These are phyloP conservation scores for Yamadazyma ubonensis DNA, from an alignment of 805 yeast species.

Conservation along the genomic window DNA sequence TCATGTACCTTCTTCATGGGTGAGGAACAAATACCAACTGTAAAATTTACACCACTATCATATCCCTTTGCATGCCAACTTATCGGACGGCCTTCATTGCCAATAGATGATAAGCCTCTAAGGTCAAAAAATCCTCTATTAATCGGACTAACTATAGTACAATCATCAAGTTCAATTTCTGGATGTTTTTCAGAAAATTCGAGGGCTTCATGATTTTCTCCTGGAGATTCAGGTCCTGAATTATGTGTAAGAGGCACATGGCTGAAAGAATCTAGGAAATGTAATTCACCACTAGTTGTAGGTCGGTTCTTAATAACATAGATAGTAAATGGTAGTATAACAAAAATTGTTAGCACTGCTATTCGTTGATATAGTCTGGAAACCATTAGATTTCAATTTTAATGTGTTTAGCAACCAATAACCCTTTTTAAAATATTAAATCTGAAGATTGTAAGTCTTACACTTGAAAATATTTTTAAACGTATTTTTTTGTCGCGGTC, in stretches of 20 bases:
- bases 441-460: too few relatives aligned
- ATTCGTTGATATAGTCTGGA: conserved; percentile 14
- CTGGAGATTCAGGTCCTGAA: conserved; percentile 2
- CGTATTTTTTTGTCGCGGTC: conserved; percentile 1
- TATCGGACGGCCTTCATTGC: conserved; percentile 45
- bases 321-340: conserved; percentile 1
- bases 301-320: conserved; percentile 9
- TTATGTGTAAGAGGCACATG: conserved; percentile 8
- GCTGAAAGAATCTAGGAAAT: conserved; percentile 15
- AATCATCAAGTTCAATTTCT: conserved; percentile 27
- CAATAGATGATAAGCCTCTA: conserved; percentile 46
- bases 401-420: too few relatives aligned
- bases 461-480: neutral
- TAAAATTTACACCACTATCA: conserved; percentile 70
- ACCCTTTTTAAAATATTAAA: too few relatives aligned
- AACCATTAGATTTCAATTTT: too few relatives aligned
- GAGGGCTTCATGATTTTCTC: too few relatives aligned
- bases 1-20: conserved; percentile 45
- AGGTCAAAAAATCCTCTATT: conserved; percentile 53
- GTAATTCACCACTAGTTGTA: conserved; percentile 1
- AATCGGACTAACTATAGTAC: conserved; percentile 38
- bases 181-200: neutral
- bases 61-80: conserved; percentile 71
- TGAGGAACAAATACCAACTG: conserved; percentile 47
- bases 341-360: conserved; percentile 9